Evolutionary conservation across 345 rosid species (phyloP).

Genomic region (Eucalyptus pauciflora): DNA sequence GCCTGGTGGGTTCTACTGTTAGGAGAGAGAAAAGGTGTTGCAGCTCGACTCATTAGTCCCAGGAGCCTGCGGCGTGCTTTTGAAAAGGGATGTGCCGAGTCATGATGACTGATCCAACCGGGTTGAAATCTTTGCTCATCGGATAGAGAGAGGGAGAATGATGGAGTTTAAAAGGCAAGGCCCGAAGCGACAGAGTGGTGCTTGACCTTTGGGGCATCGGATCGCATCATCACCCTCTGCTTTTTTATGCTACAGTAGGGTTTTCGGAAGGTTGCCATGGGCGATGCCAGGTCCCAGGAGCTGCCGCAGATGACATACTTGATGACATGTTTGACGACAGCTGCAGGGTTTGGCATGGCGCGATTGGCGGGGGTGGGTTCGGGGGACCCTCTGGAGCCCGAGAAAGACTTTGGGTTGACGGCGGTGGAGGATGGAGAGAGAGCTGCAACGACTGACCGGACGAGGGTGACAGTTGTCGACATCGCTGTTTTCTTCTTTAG

Average conservation of each 20-base stretch:
- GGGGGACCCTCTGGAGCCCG: not conserved
- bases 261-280: no score
- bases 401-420: not conserved
- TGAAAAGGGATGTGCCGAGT: not conserved
- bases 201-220: not conserved
- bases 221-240: not conserved
- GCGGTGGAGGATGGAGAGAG: not conserved
- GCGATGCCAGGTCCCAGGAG: not conserved
- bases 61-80: not conserved
- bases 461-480: not conserved
- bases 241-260: not conserved
- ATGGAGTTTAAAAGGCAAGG: not conserved
- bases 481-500: not conserved
- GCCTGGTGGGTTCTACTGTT: not conserved
- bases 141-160: not conserved
- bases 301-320: not conserved
- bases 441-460: not conserved
- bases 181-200: not conserved
- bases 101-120: not conserved
- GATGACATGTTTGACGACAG: not conserved
- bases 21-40: not conserved
- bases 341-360: not conserved
- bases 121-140: not conserved
- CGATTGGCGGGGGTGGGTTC: not conserved
- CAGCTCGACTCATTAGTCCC: not conserved